A percentile compares a stretch with the other conserved stretches of the same genome.
Conservation (phyloP, 2,329 filamentous ascomycete genomes). For the Mycosphaerella arachidis region DNA sequence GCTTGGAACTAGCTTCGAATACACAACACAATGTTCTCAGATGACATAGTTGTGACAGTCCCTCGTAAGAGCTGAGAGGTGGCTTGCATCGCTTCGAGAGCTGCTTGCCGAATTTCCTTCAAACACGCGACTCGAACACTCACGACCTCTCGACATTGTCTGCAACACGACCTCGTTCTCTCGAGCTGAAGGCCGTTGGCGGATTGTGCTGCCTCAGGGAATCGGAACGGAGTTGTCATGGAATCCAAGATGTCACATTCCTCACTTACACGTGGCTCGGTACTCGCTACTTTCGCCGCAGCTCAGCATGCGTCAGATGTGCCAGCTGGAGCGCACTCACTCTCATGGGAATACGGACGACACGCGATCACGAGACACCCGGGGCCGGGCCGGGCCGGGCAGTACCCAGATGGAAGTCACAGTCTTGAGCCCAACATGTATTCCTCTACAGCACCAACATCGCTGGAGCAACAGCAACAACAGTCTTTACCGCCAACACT, state of each 20-base stretch:
- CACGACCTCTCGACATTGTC: neutral
- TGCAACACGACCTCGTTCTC: neutral
- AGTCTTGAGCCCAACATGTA: neutral
- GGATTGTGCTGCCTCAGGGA: neutral
- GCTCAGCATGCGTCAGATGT: neutral
- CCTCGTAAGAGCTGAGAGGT: neutral
- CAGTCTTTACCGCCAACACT: constrained; percentile 1
- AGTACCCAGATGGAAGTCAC: neutral
- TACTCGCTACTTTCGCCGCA: neutral
- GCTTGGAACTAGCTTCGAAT: neutral
- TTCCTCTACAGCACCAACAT: no score
- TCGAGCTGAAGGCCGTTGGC: neutral
- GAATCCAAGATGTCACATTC: neutral
- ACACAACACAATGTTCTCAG: neutral
- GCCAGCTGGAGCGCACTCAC: neutral
- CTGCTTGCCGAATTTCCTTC: neutral
- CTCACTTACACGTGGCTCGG: neutral
- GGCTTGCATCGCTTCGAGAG: neutral
- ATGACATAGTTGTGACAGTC: neutral
- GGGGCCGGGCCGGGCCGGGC: neutral
- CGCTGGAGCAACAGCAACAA: neutral
- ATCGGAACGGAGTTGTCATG: neutral
- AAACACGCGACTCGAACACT: neutral
- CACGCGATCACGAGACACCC: neutral
- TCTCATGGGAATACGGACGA: neutral